Evolutionary conservation across 176 grass and related monocot species (phyloP), one percentile per base, ranked within the genome.

Genomic region (Dendrocalamus sinicus): DNA sequence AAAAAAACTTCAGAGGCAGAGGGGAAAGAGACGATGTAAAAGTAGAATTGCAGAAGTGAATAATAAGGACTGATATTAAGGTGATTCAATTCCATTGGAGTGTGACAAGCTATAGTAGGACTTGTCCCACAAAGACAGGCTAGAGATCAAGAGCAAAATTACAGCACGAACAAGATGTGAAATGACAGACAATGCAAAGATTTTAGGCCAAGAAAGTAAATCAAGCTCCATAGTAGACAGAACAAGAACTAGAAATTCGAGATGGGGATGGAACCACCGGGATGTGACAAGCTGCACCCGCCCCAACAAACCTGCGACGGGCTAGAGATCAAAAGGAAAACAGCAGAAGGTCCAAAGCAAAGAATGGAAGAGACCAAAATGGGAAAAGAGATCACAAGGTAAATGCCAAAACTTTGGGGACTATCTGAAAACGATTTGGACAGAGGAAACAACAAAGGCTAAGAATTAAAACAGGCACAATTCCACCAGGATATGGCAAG

Each of bases 401-500:
- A 16, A 50, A 53, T 35, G 77, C 70, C 89, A 85, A 76, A 53
- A 69, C 3, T 80, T 45, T 71, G 70, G 69, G 53, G 53, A 74
- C 85, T 83, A 70, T 16, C 19, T 85, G 63, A 40, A 64, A 28
- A 32, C 22, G 47, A 78, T 70, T 46, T 60, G 1, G 80, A 20
- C 70, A 26, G 81, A 52, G 85, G 81, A 88, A 81, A 9, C 54
- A 53, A 80, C 88, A 88, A 70, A 22, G 6, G 62, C 55, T 81
- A 84, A 0, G 69, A 84, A 54, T 24, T 22, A 7, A 76, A 84
- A 39, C 76, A 76, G 37, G 70, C 9, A 66, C 20, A 54, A 5
- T 41, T 88, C 85, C 89, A 85, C 19, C 81, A 64, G 76, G 70
- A 88, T 71, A 73, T 35, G 85, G 57, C 76, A 41, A 80, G 22